Conservation (phyloP, 139 green algal species). For the Astrephomene gubernaculifera region DNA sequence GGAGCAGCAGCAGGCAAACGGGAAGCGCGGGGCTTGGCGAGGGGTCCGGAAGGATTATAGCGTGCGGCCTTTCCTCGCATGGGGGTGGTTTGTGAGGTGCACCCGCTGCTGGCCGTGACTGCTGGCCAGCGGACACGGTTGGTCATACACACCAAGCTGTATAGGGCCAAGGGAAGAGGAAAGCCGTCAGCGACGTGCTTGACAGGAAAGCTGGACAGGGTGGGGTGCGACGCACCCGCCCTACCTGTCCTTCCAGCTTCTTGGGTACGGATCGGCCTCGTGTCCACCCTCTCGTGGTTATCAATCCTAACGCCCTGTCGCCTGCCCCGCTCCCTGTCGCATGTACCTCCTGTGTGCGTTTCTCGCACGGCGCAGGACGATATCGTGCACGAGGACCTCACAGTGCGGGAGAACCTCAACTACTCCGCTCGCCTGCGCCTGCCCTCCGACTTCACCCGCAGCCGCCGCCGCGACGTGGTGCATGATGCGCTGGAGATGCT, state of each 20-base stretch:
- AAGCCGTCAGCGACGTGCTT: too few relatives aligned
- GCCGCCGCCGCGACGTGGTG: slow-evolving; percentile 25
- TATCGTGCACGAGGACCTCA: slow-evolving; percentile 42
- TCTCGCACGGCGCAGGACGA: slow-evolving; percentile 21
- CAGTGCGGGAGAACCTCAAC: slow-evolving; percentile 62
- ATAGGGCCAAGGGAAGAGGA: too few relatives aligned
- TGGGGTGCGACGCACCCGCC: too few relatives aligned
- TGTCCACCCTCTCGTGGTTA: not conserved
- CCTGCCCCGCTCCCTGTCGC: not conserved
- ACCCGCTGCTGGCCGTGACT: too few relatives aligned
- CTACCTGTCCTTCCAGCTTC: too few relatives aligned
- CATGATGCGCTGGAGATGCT: slow-evolving; percentile 47
- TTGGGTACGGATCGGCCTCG: not conserved
- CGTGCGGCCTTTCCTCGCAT: too few relatives aligned
- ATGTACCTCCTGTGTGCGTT: too few relatives aligned
- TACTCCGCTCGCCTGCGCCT: slow-evolving; percentile 56
- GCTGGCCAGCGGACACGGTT: too few relatives aligned
- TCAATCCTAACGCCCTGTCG: not conserved
- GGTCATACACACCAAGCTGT: too few relatives aligned
- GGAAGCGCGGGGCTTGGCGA: not conserved
- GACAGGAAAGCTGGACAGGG: too few relatives aligned
- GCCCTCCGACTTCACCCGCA: slow-evolving; percentile 22
- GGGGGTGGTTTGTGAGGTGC: too few relatives aligned
- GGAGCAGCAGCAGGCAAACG: not conserved
- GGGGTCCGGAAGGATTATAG: not conserved